phyloP scores from a whole-genome alignment of 306 rosid genomes.

The Begonia masoniana region DNA sequence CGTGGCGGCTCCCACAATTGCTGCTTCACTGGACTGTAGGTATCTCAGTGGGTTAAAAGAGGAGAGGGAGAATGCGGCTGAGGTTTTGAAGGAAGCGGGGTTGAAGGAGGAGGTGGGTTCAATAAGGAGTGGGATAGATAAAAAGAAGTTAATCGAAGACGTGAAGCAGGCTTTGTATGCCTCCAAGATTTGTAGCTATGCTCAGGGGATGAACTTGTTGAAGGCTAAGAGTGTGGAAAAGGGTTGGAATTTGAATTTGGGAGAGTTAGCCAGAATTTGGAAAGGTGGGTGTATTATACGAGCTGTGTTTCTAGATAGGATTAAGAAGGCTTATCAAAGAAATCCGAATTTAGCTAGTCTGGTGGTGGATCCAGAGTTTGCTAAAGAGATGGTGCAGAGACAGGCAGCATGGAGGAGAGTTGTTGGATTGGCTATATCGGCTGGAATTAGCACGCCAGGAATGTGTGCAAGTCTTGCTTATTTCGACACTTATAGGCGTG shows the following conservation, averaged over 20 bases:
- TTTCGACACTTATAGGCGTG: constrained; percentile 75
- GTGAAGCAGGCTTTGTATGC: constrained; percentile 93
- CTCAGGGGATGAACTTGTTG: constrained; percentile 90
- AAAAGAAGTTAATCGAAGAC: constrained; percentile 76
- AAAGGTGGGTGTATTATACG: constrained; percentile 93
- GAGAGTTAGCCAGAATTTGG: constrained; percentile 93
- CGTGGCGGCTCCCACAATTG: constrained; percentile 78
- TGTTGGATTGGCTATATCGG: constrained; percentile 68
- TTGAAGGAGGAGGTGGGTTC: constrained; percentile 39
- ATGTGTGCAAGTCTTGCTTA: constrained; percentile 96
- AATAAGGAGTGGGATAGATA: constrained; percentile 40
- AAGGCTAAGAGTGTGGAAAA: constrained; percentile 79
- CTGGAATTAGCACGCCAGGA: constrained; percentile 89
- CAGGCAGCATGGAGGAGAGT: constrained; percentile 93
- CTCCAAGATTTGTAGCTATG: constrained; percentile 91
- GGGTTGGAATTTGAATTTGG: constrained; percentile 79
- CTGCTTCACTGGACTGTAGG: constrained; percentile 79
- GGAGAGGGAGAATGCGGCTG: constrained; percentile 74
- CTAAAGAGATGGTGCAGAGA: constrained; percentile 91
- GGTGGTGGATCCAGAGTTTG: constrained; percentile 85
- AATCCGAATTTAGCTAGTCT: constrained; percentile 66
- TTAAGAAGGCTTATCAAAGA: constrained; percentile 86
- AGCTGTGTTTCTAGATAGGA: constrained; percentile 87
- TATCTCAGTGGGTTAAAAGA: constrained; percentile 83
- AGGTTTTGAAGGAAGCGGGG: constrained; percentile 61